Evolutionary conservation across 768 basidiomycete genomes (phyloP), one percentile per base, ranked within the genome.

Genomic region (Mycena indigotica): DNA sequence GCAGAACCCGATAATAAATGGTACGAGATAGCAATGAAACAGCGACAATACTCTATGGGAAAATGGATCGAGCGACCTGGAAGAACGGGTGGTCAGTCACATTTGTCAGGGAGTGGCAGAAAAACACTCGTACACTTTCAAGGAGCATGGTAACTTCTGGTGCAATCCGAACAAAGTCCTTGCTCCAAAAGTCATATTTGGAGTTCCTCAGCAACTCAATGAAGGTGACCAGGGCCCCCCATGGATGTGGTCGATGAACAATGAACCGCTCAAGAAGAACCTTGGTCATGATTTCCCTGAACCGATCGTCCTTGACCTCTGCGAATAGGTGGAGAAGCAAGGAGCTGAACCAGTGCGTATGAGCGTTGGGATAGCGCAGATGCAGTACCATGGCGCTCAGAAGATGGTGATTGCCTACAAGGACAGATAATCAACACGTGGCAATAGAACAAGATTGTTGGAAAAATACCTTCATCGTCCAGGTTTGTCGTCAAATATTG

Each of bases 321-420:
- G 79, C 67, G 77, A 98, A 98, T 41, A 96, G 83, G 70, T 94
- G 85, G 52, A 98, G 83, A 53, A 98, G 77, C 62, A 98, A 81
- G 44, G 88, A 90, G 70, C 89, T 92, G 81, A 96, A 98, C 94
- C 95, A 99, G 72, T 93, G 90, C 50, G 96, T 99, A 80, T 99
- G 97, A 10, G 95, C 92, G 67, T 95, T 97, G 28, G 97, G 96
- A 80, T 96, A 98, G 67, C 97, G 92, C 62, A 99, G 79, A 70
- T 98, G 96, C 65, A 95, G 84, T 41, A 93, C 90, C 72, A 96
- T 88, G n/a, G 95, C 87, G 65, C 87, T 93, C 64, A 98, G 76
- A 63, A 98, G 80, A 73, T 94, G 90, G 75, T 98, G 93, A 85
- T 97, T 95, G 62, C 95, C 96, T 98, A 64, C 1, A 38, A 44